phyloP scores from a whole-genome alignment of 202 grass and related monocot species.

The Schoenoplectus triqueter region DNA sequence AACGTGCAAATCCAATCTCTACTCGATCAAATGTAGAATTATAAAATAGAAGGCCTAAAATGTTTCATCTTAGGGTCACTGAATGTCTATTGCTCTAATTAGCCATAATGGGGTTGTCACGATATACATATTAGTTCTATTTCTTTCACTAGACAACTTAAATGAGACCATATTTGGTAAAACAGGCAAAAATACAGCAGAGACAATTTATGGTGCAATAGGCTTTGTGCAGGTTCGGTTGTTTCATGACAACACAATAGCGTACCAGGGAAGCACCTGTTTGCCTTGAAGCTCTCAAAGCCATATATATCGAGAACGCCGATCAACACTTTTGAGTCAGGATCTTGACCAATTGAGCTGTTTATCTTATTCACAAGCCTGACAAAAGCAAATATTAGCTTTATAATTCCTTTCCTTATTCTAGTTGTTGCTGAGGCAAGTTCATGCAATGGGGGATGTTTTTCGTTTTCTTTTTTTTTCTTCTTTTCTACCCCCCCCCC shows the following conservation, averaged over 20 bases:
- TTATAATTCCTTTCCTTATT: too few relatives aligned
- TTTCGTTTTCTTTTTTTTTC: too few relatives aligned
- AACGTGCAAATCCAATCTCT: neutral
- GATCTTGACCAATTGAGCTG: slow-evolving; percentile 95
- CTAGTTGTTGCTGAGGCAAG: too few relatives aligned
- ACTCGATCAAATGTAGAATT: neutral
- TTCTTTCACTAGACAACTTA: too few relatives aligned
- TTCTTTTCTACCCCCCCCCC: too few relatives aligned
- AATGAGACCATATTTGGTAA: neutral
- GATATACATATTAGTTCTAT: neutral
- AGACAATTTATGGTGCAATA: neutral
- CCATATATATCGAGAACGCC: slow-evolving; percentile 98
- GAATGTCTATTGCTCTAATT: neutral
- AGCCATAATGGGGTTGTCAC: neutral
- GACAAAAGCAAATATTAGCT: slow-evolving; percentile 31
- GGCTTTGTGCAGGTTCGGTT: slow-evolving; percentile 1
- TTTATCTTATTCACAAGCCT: slow-evolving; percentile 99
- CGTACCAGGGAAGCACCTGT: slow-evolving; percentile 87
- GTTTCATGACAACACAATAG: slow-evolving; percentile 54
- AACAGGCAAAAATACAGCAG: neutral
- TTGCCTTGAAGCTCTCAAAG: slow-evolving; percentile 99
- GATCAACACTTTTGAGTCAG: slow-evolving; percentile 89
- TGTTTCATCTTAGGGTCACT: slow-evolving; percentile 10
- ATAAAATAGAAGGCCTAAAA: neutral
- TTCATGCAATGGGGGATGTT: too few relatives aligned